These are phyloP conservation scores for Russula lepida DNA, from an alignment of 768 basidiomycete genomes.

Conservation along the genomic window DNA sequence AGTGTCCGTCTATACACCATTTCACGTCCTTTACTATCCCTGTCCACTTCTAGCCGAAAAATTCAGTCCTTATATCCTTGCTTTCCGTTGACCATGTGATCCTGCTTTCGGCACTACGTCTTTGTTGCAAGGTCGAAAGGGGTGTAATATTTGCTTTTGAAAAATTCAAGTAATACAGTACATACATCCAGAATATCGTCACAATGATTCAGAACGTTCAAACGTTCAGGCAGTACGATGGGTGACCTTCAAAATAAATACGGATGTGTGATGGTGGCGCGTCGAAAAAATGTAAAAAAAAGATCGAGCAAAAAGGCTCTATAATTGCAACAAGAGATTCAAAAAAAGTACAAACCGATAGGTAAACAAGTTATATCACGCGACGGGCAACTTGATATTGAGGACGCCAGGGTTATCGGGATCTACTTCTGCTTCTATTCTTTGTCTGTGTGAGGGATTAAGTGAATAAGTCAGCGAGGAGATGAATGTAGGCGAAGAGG, in stretches of 20 bases:
- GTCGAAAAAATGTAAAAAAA: neutral
- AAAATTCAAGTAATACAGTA: neutral
- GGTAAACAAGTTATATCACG: neutral
- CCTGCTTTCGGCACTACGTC: neutral
- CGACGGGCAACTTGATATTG: slow-evolving; percentile 23
- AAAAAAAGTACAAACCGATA: neutral
- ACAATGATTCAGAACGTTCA: neutral
- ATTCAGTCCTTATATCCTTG: no score
- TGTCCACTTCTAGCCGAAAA: no score
- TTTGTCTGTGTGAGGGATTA: slow-evolving; percentile 19
- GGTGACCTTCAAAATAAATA: neutral
- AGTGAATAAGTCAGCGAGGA: neutral
- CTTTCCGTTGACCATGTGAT: no score
- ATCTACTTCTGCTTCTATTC: slow-evolving; percentile 25
- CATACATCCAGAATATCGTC: slow-evolving; percentile 3
- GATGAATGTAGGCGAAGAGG: no score
- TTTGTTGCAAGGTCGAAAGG: neutral
- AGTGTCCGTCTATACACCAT: no score
- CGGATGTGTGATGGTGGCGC: neutral
- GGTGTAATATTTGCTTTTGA: neutral
- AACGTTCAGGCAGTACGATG: neutral
- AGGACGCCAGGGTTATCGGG: slow-evolving; percentile 27
- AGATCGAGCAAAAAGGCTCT: neutral
- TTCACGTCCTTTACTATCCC: no score
- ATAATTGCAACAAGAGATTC: neutral